phyloP scores from a whole-genome alignment of 2,329 filamentous ascomycete species.

The Lachnellula suecica region DNA sequence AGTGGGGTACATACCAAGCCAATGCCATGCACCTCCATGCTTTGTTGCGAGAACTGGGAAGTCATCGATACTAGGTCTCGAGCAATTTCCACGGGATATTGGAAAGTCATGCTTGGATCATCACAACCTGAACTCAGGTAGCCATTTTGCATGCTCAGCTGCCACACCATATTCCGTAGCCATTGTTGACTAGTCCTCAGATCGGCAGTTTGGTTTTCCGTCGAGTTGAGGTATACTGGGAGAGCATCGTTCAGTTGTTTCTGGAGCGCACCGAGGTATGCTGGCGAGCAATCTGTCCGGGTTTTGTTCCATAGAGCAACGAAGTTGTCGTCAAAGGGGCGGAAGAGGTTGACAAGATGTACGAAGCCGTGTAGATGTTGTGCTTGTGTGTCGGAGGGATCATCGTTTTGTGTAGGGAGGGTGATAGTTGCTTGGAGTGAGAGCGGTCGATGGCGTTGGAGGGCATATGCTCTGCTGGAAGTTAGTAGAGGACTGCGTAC shows the following conservation, averaged over 20 bases:
- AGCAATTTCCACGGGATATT: constrained; percentile 62
- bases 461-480: constrained; percentile 59
- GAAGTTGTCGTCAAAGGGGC: constrained; percentile 64
- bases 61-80: constrained; percentile 65
- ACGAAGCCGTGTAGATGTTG: constrained; percentile 57
- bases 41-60: constrained; percentile 68
- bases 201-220: constrained; percentile 54
- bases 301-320: constrained; percentile 67
- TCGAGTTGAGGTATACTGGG: constrained; percentile 48
- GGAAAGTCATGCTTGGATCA: constrained; percentile 58
- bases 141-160: constrained; percentile 56
- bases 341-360: constrained; percentile 61
- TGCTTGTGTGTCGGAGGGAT: constrained; percentile 54
- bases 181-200: constrained; percentile 61
- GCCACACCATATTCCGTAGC: constrained; percentile 64
- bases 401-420: constrained; percentile 60
- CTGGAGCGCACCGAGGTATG: constrained; percentile 58
- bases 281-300: constrained; percentile 52
- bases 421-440: constrained; percentile 69
- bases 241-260: constrained; percentile 60
- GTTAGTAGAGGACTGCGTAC: constrained; percentile 9
- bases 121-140: constrained; percentile 46
- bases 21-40: constrained; percentile 73
- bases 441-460: constrained; percentile 68
- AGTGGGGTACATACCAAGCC: constrained; percentile 58